phyloP scores from a whole-genome alignment of 2,329 filamentous ascomycete species.

The Chaetoscypha palmicola region DNA sequence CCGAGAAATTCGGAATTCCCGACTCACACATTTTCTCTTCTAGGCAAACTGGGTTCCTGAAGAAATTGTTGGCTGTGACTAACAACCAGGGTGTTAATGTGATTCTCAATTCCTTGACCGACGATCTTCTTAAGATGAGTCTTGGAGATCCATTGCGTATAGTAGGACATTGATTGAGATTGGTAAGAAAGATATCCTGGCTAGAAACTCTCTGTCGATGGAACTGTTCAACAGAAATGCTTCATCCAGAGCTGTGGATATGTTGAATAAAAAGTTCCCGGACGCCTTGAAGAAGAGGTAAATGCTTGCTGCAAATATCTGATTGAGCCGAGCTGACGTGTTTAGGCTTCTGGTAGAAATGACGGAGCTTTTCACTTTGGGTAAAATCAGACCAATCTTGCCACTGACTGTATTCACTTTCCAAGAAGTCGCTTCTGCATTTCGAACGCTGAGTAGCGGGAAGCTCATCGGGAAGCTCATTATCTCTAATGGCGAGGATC shows the following conservation, averaged over 20 bases:
- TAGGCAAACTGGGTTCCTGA: constrained; percentile 21
- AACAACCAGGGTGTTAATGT: constrained; percentile 22
- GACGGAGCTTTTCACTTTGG: constrained; percentile 8
- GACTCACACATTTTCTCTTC: constrained; percentile 33
- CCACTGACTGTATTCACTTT: constrained; percentile 15
- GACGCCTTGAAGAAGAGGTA: not conserved
- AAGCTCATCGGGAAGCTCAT: constrained; percentile 39
- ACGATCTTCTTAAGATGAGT: constrained; percentile 25
- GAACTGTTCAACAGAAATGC: constrained; percentile 16
- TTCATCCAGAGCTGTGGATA: constrained; percentile 19
- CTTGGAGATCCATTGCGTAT: constrained; percentile 30
- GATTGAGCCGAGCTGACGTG: no score
- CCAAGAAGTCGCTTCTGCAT: constrained; percentile 25
- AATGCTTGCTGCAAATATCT: not conserved
- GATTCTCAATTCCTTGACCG: constrained; percentile 24
- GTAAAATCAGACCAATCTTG: constrained; percentile 15
- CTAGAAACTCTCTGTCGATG: constrained; percentile 14
- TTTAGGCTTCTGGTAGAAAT: constrained; percentile 6
- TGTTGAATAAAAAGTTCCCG: constrained; percentile 12
- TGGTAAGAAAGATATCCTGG: constrained; percentile 17
- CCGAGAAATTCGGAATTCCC: constrained; percentile 28
- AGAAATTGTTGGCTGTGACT: constrained; percentile 15
- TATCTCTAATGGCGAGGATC: constrained; percentile 11
- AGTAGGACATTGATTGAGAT: constrained; percentile 28
- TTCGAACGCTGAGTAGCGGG: constrained; percentile 33